phyloP scores from a whole-genome alignment of 345 rosid genomes.

The Raphanus sativus region DNA sequence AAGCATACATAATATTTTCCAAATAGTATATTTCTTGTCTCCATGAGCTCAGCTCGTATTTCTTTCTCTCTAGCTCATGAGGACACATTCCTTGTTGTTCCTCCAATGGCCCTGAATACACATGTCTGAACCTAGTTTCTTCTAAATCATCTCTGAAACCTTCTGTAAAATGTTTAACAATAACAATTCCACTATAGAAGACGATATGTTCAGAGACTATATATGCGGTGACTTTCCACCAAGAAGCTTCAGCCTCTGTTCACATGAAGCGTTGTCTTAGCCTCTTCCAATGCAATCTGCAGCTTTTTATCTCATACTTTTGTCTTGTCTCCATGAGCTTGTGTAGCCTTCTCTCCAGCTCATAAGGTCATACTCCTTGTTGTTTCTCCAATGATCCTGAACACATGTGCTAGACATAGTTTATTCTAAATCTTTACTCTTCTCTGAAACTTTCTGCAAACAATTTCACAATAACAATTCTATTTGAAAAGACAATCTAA shows the following conservation, averaged over 20 bases:
- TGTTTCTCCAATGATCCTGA: slow-evolving; percentile 18
- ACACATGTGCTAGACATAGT: neutral
- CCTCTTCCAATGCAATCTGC: neutral
- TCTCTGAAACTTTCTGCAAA: neutral
- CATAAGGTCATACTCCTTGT: slow-evolving; percentile 52
- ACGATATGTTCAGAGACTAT: neutral
- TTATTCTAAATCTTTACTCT: neutral
- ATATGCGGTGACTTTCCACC: neutral
- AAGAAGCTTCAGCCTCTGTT: neutral
- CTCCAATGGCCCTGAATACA: slow-evolving; percentile 4
- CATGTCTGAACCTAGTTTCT: neutral
- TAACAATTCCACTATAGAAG: neutral
- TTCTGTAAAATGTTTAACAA: neutral
- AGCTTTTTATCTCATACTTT: slow-evolving; percentile 17
- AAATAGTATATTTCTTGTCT: neutral
- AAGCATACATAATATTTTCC: neutral
- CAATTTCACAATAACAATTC: neutral
- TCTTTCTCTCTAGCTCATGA: slow-evolving; percentile 58
- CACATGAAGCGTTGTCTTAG: neutral
- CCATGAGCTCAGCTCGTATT: slow-evolving; percentile 48
- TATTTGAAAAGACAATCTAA: neutral
- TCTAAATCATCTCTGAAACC: neutral
- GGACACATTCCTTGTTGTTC: slow-evolving; percentile 49
- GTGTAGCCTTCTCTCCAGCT: slow-evolving; percentile 64
- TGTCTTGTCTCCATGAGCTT: slow-evolving; percentile 34